Evolutionary conservation across 805 yeast genomes (phyloP), one percentile per base, ranked within the genome.

Genomic region (Metschnikowia bowlesiae): DNA sequence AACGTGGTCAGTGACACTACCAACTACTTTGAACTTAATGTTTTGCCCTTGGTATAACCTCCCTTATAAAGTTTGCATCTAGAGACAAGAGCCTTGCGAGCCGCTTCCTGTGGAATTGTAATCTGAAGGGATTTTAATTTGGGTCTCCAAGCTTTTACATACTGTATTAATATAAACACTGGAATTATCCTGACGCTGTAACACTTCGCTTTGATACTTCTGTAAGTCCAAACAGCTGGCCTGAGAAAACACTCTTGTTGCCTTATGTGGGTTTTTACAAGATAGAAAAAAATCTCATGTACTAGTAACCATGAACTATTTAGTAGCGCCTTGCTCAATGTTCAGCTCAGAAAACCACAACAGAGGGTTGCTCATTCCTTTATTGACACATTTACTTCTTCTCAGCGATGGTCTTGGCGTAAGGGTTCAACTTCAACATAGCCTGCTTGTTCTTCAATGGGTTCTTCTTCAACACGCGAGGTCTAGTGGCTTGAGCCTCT

Each of bases 361-460:
- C 22, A 22, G 22, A 22, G 2, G 3, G 22, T 22, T 22, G 22
- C 22, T 22, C 22, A 22, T 22, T 22, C 22, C 22, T 88, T 88
- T 72, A 76, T 78, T 64, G 91, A 84, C 22, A 70, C 16, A 95
- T 96, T 65, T 85, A 80, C 80, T 89, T 89, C 82, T 89, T 84
- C 76, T 87, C 90, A 68, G 96, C 71, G 81, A 84, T 92, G 67
- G 92, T 96, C 87, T 89, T 89, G 69, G 99, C 98, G 85, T 94
- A 94, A 65, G 99, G 99, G 96, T 94, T 94, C 78, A 94, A 87
- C 84, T 97, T 89, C 77, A 90, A 85, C 75, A 90, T 79, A 70
- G 91, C 92, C 82, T 89, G 96, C 85, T 89, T 91, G 97, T 94
- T 94, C 94, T 89, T 92, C 75, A 90, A 86, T 78, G 97, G 67